These are phyloP conservation scores for Pyrenochaeta sp. DNA, from an alignment of 2,329 filamentous ascomycete genomes.

Conservation along the genomic window DNA sequence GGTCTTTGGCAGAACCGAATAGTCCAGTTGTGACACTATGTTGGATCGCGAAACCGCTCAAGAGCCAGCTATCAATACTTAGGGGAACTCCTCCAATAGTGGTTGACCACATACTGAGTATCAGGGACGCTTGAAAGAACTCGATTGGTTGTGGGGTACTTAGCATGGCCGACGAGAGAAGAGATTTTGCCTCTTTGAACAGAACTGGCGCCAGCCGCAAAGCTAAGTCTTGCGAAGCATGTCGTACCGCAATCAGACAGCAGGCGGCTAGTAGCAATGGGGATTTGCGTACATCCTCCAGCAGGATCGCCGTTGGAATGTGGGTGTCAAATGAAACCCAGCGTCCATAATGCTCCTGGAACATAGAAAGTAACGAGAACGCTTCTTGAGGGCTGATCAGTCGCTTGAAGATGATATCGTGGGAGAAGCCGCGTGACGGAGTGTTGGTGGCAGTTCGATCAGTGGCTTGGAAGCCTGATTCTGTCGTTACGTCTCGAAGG, in stretches of 20 bases:
- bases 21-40: slow-evolving; percentile 51
- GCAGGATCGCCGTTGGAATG: slow-evolving; percentile 33
- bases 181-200: slow-evolving; percentile 47
- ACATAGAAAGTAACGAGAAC: slow-evolving; percentile 36
- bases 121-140: slow-evolving; percentile 55
- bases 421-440: slow-evolving; percentile 11
- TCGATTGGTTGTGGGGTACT: slow-evolving; percentile 51
- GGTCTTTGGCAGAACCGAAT: slow-evolving; percentile 26
- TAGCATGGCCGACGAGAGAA: slow-evolving; percentile 44
- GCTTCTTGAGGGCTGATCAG: slow-evolving; percentile 30
- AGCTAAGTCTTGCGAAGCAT: slow-evolving; percentile 51
- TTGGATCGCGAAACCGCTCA: slow-evolving; percentile 56
- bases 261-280: slow-evolving; percentile 52
- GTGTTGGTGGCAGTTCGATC: slow-evolving; percentile 15
- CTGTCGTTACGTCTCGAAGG: slow-evolving; percentile 24
- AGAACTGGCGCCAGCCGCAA: slow-evolving; percentile 47
- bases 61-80: slow-evolving; percentile 57
- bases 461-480: slow-evolving; percentile 17
- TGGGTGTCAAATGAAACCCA: slow-evolving; percentile 51
- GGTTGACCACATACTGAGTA: slow-evolving; percentile 58
- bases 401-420: slow-evolving; percentile 37
- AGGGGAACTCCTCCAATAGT: slow-evolving; percentile 56
- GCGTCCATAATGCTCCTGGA: slow-evolving; percentile 54
- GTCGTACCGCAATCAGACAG: slow-evolving; percentile 54
- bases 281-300: slow-evolving; percentile 47